A percentile compares a stretch with the other conserved stretches of the same genome.
phyloP scores from a whole-genome alignment of 2,329 filamentous ascomycete genomes.

The Hawksworthiomyces lignivorus region DNA sequence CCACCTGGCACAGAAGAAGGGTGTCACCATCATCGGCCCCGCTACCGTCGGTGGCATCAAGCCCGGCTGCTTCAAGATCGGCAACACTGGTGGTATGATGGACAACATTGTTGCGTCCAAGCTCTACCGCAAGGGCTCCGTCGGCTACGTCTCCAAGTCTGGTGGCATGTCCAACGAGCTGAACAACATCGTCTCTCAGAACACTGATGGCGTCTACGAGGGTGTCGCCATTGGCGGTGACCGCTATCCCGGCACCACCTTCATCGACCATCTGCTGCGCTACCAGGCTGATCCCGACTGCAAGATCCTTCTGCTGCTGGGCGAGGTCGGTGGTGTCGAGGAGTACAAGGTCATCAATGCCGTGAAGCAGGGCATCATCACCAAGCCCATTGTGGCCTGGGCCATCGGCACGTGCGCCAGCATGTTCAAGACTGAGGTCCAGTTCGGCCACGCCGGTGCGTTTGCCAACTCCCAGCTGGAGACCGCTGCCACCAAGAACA shows the following conservation, averaged over 20 bases:
- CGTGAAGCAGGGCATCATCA: slow-evolving; percentile 88
- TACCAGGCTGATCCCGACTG: slow-evolving; percentile 95
- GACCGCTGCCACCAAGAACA: slow-evolving; percentile 94
- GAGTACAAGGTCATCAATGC: slow-evolving; percentile 99
- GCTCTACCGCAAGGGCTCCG: slow-evolving; percentile 98
- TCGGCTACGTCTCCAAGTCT: slow-evolving; percentile 99
- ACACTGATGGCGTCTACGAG: slow-evolving; percentile 96
- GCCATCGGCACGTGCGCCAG: slow-evolving; percentile 98
- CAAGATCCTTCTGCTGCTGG: slow-evolving; percentile 93
- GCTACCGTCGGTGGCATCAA: slow-evolving; percentile 99
- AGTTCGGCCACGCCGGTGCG: slow-evolving; percentile 97
- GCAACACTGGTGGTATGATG: slow-evolving; percentile 99
- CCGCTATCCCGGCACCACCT: slow-evolving; percentile 96
- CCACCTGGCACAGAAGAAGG: slow-evolving; percentile 95
- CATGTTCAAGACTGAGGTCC: slow-evolving; percentile 99
- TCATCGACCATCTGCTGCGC: slow-evolving; percentile 95
- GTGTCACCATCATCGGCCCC: slow-evolving; percentile 96
- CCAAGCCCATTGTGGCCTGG: slow-evolving; percentile 98
- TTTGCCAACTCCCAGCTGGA: slow-evolving; percentile 99
- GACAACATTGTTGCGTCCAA: slow-evolving; percentile 99
- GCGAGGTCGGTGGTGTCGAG: slow-evolving; percentile 98
- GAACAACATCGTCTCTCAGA: slow-evolving; percentile 98
- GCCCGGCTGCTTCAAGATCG: slow-evolving; percentile 98
- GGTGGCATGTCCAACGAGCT: slow-evolving; percentile 99
- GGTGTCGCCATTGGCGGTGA: slow-evolving; percentile 99